Evolutionary conservation across 345 rosid genomes (phyloP).

Genomic region (Lepidium aucheri): DNA sequence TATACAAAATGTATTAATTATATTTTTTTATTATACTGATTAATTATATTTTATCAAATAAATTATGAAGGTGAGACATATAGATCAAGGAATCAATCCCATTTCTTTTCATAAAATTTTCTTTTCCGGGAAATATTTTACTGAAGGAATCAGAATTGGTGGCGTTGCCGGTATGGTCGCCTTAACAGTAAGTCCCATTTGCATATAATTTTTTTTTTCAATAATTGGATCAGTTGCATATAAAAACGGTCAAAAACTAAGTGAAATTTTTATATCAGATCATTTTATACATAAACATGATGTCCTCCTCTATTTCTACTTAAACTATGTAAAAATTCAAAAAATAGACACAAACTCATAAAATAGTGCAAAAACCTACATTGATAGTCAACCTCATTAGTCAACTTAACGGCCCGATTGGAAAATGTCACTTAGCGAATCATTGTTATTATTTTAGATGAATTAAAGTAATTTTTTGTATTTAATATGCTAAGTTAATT

Average conservation of each 20-base stretch:
- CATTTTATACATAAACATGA: too few species aligned
- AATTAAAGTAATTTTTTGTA: background rate
- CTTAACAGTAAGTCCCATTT: constrained; percentile 53
- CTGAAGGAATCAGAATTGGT: constrained; percentile 71
- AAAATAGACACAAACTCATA: too few species aligned
- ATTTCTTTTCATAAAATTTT: constrained; percentile 51
- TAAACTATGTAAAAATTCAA: too few species aligned
- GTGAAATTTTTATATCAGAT: too few species aligned
- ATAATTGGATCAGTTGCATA: too few species aligned
- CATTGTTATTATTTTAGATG: background rate
- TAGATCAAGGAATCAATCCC: constrained; percentile 84
- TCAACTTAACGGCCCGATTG: too few species aligned
- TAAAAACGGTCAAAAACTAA: too few species aligned
- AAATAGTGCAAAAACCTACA: too few species aligned
- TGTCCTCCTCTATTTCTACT: too few species aligned
- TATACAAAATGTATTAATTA: background rate
- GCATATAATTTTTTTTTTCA: background rate
- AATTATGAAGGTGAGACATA: constrained; percentile 60
- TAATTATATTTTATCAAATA: background rate
- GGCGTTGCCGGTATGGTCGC: constrained; percentile 75
- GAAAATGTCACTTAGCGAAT: too few species aligned
- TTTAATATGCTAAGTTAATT: background rate
- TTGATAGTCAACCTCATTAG: too few species aligned
- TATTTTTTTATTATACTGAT: background rate
- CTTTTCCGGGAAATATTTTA: constrained; percentile 53